These are phyloP conservation scores for Phytophthora megakarya DNA, from an alignment of 352 stramenopile genomes.

Conservation along the genomic window DNA sequence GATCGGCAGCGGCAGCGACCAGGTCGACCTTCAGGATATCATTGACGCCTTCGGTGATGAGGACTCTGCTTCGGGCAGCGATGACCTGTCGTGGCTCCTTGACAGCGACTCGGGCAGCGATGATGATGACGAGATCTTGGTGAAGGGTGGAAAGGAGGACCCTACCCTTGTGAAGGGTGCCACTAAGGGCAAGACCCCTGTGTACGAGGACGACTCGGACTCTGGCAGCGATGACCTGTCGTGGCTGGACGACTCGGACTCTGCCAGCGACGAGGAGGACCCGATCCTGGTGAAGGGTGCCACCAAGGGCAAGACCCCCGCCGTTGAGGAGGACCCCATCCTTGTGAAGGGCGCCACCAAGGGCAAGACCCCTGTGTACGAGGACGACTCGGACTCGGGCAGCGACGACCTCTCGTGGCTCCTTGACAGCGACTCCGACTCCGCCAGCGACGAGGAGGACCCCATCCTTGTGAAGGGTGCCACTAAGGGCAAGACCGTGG, in stretches of 20 bases:
- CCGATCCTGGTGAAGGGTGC: background rate
- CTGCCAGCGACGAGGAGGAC: constrained; percentile 4
- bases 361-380: background rate
- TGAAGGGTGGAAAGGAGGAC: constrained; percentile 8
- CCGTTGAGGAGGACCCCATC: background rate
- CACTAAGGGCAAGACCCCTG: constrained; percentile 5
- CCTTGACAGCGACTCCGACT: constrained; percentile 13
- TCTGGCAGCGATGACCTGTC: constrained; percentile 23
- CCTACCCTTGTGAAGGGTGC: constrained; percentile 9
- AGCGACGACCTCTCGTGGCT: constrained; percentile 31
- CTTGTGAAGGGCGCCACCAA: constrained; percentile 14
- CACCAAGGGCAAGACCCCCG: constrained; percentile 11
- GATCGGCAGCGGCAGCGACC: constrained; percentile 31
- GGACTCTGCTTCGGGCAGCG: background rate
- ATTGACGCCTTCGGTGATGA: constrained; percentile 22
- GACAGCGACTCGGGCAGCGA: constrained; percentile 19
- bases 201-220: background rate
- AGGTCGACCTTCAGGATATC: constrained; percentile 28
- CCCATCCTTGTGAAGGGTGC: constrained; percentile 9
- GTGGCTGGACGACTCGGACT: constrained; percentile 11
- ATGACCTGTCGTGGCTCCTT: too few species aligned
- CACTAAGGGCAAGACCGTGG: constrained; percentile 1
- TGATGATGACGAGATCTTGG: background rate
- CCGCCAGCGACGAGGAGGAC: constrained; percentile 4
- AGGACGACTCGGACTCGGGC: constrained; percentile 4